Conservation (phyloP, 306 rosid genomes). For the Vigna mungo region DNA sequence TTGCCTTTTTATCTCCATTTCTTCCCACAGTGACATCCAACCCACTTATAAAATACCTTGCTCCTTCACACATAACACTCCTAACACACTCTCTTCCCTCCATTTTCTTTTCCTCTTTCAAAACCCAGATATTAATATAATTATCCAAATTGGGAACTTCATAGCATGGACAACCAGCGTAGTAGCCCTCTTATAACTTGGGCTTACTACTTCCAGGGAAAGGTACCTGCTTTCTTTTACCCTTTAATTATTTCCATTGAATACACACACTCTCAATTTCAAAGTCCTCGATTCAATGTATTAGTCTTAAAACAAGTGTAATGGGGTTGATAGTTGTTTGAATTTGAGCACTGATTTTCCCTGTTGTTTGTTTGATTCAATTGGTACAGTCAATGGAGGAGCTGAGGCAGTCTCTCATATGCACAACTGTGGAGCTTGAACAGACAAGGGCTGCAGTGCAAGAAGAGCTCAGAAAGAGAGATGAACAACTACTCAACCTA, state of each 20-base stretch:
- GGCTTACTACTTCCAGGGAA: slow-evolving; percentile 76
- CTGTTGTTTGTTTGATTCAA: slow-evolving; percentile 1
- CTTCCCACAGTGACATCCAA: slow-evolving; percentile 50
- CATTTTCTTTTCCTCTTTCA: slow-evolving; percentile 31
- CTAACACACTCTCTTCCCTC: slow-evolving; percentile 15
- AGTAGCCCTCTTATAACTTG: slow-evolving; percentile 62
- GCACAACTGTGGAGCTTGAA: slow-evolving; percentile 79
- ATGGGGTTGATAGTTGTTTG: slow-evolving; percentile 31
- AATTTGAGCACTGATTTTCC: slow-evolving; percentile 39
- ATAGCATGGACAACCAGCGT: slow-evolving; percentile 73
- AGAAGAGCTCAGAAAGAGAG: slow-evolving; percentile 85
- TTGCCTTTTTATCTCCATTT: slow-evolving; percentile 52
- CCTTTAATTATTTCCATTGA: slow-evolving; percentile 12
- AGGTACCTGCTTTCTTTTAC: slow-evolving; percentile 55
- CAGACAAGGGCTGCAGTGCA: slow-evolving; percentile 73
- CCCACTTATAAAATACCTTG: slow-evolving; percentile 51
- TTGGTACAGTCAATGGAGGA: slow-evolving; percentile 79
- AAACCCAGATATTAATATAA: slow-evolving; percentile 2
- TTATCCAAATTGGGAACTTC: neutral
- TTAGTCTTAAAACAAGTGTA: slow-evolving; percentile 17
- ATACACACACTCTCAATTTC: neutral
- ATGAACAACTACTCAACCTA: slow-evolving; percentile 69
- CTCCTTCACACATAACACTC: slow-evolving; percentile 52
- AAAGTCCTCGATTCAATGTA: neutral
- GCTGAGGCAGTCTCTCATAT: slow-evolving; percentile 68